A percentile compares a stretch with the other conserved stretches of the same genome.
phyloP scores from a whole-genome alignment of 306 rosid species.

The Ammopiptanthus mongolicus region DNA sequence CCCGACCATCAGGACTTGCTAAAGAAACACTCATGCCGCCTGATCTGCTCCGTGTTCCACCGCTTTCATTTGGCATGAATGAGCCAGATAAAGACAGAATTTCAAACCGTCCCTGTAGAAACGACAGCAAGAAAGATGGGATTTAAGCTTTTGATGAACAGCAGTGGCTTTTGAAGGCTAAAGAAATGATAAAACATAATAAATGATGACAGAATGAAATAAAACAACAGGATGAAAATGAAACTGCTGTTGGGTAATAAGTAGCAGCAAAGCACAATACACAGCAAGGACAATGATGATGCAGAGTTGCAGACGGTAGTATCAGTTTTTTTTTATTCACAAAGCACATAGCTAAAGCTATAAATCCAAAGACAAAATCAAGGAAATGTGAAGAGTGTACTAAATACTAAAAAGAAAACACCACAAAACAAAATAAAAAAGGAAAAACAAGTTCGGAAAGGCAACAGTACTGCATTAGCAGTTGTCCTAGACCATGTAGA shows the following conservation, averaged over 20 bases:
- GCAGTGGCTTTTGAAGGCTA: background rate
- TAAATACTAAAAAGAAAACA: background rate
- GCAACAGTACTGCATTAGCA: too few species aligned
- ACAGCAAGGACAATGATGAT: background rate
- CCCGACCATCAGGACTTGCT: conserved; percentile 93
- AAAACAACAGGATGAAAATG: background rate
- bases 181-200: background rate
- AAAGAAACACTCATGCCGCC: conserved; percentile 97
- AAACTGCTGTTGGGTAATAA: background rate
- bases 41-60: conserved; percentile 85
- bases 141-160: background rate
- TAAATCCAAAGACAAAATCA: too few species aligned
- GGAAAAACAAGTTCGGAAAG: background rate
- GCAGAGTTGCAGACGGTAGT: background rate
- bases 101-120: conserved; percentile 83
- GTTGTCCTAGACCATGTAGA: too few species aligned
- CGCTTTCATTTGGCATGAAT: conserved; percentile 80
- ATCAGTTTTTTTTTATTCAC: background rate
- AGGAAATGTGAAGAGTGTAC: background rate
- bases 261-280: background rate
- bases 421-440: too few species aligned
- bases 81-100: conserved; percentile 90
- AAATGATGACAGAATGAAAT: background rate
- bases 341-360: background rate
- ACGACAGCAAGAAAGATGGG: background rate